Conservation (phyloP, 148 eudicot genomes). For the Suaeda aralocaspica region DNA sequence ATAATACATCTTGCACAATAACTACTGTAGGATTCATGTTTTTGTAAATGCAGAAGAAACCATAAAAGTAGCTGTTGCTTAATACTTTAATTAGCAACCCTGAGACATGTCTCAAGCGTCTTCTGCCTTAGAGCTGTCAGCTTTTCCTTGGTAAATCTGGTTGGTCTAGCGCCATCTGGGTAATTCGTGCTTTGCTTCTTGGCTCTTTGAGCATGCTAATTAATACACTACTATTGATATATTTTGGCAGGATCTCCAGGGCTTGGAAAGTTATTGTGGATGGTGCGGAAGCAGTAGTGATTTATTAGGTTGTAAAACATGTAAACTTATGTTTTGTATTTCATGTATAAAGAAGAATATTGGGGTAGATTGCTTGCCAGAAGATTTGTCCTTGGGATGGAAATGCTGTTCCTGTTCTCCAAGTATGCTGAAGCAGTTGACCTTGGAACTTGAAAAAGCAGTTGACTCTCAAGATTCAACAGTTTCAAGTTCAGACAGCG, state of each 20-base stretch:
- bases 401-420: conserved; percentile 71
- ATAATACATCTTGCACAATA: not conserved
- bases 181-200: not conserved
- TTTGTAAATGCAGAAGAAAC: not conserved
- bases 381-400: conserved; percentile 50
- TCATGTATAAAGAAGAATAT: conserved; percentile 62
- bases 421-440: conserved; percentile 48
- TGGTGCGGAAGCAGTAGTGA: conserved; percentile 70
- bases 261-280: conserved; percentile 49
- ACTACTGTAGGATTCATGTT: not conserved
- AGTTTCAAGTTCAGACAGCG: conserved; percentile 68
- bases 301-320: conserved; percentile 58
- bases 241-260: conserved; percentile 50
- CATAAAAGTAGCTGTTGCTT: not conserved
- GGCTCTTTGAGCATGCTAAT: not conserved
- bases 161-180: not conserved
- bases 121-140: not conserved
- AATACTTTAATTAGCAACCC: not conserved
- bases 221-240: not conserved
- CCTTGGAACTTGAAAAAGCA: conserved; percentile 51
- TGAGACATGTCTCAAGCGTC: not conserved
- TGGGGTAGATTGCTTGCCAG: conserved; percentile 46
- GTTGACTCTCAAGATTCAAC: conserved; percentile 34
- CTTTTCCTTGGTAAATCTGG: not conserved
- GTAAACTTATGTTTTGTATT: conserved; percentile 48